Conservation (phyloP, 192 early-diverging fungal species). For the Radiomyces spectabilis region DNA sequence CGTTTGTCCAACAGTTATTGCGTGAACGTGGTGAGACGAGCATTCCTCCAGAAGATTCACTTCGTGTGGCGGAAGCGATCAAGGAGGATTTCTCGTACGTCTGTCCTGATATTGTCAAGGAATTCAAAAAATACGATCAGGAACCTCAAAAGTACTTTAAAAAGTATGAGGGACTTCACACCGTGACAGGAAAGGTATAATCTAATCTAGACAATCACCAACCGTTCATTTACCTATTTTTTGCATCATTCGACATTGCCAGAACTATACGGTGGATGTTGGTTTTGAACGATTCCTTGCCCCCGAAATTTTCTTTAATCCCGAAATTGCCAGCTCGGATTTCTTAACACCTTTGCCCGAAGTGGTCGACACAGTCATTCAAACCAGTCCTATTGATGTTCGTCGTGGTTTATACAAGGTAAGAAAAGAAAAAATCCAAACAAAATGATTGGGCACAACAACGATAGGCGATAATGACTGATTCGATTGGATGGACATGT, state of each 20-base stretch:
- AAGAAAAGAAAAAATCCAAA: neutral
- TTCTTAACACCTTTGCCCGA: constrained; percentile 94
- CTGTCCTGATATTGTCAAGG: constrained; percentile 93
- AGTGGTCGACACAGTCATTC: constrained; percentile 94
- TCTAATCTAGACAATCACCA: no score
- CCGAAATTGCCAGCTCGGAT: constrained; percentile 94
- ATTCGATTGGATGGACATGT: neutral
- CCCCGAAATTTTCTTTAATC: constrained; percentile 99
- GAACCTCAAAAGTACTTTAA: constrained; percentile 89
- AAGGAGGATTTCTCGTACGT: constrained; percentile 98
- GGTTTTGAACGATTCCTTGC: constrained; percentile 98
- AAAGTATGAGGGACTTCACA: constrained; percentile 76
- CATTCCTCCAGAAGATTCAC: constrained; percentile 95
- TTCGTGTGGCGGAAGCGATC: constrained; percentile 90
- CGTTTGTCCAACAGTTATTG: constrained; percentile 95
- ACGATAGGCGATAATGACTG: neutral
- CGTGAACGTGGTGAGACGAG: constrained; percentile 90
- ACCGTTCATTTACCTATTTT: neutral
- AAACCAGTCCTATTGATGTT: constrained; percentile 95
- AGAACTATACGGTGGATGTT: constrained; percentile 91
- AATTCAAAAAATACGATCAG: constrained; percentile 89
- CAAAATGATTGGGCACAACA: neutral
- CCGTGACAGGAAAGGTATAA: constrained; percentile 81
- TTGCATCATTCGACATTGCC: no score
- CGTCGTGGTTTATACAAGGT: constrained; percentile 94